These are phyloP conservation scores for Gossypium anomalum DNA, from an alignment of 345 rosid genomes.

Conservation along the genomic window DNA sequence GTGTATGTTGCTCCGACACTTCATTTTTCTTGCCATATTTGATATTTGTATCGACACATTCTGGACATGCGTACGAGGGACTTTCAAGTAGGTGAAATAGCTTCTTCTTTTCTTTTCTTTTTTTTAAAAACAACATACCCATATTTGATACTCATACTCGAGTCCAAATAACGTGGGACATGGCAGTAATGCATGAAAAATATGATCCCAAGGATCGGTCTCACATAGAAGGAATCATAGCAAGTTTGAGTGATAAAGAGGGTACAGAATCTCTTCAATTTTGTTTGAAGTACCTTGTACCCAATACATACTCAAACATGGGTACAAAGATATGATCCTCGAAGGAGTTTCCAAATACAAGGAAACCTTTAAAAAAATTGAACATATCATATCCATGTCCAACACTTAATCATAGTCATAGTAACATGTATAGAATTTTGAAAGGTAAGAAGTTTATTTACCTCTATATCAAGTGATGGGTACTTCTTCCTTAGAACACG, in stretches of 20 bases:
- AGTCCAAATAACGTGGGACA: background rate
- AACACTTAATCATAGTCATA: no score
- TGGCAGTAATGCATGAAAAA: background rate
- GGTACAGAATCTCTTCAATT: no score
- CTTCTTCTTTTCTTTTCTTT: background rate
- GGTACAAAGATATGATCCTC: no score
- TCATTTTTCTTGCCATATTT: no score
- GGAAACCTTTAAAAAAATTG: no score
- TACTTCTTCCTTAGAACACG: conserved; percentile 57
- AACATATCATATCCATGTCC: no score
- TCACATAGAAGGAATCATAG: background rate
- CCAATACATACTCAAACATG: no score
- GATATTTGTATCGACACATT: no score
- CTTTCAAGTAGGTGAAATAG: background rate
- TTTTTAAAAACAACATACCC: background rate
- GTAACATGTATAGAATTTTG: background rate
- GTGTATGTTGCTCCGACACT: background rate
- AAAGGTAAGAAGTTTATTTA: conserved; percentile 14
- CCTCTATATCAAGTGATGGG: conserved; percentile 88
- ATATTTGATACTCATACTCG: no score
- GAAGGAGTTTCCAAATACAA: no score
- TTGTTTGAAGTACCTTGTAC: no score
- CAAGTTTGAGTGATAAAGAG: background rate
- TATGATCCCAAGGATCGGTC: background rate
- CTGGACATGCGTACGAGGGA: no score